phyloP scores from a whole-genome alignment of 2,329 filamentous ascomycete species.

The Eurotiales sp. region DNA sequence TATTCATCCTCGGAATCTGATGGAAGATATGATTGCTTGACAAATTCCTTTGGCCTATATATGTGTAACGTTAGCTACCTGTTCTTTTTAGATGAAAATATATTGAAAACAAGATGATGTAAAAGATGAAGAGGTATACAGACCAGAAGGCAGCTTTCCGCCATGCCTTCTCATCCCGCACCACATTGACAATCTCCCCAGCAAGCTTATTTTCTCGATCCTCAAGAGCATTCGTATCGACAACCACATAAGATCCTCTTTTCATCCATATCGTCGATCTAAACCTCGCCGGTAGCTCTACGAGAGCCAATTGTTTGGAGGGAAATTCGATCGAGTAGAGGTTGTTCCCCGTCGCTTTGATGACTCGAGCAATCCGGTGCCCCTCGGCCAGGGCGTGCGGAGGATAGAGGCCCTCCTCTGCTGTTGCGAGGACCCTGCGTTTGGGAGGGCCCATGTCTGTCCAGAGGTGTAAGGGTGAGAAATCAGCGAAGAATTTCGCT shows the following conservation, averaged over 20 bases:
- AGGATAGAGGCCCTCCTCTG: slow-evolving; percentile 64
- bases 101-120: not conserved
- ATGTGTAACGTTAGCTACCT: not conserved
- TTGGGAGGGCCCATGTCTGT: slow-evolving; percentile 66
- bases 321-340: slow-evolving; percentile 77
- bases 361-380: slow-evolving; percentile 69
- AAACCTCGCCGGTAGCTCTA: slow-evolving; percentile 80
- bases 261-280: slow-evolving; percentile 93
- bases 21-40: slow-evolving; percentile 60
- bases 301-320: slow-evolving; percentile 61
- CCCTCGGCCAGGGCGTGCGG: slow-evolving; percentile 50
- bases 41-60: slow-evolving; percentile 77
- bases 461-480: not conserved
- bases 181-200: slow-evolving; percentile 90
- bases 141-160: slow-evolving; percentile 86
- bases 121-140: slow-evolving; percentile 18
- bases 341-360: slow-evolving; percentile 83
- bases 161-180: slow-evolving; percentile 88
- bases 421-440: slow-evolving; percentile 72
- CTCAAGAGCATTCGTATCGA: slow-evolving; percentile 66
- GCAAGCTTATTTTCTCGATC: slow-evolving; percentile 71
- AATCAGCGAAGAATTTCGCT: not conserved
- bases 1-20: slow-evolving; percentile 74
- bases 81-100: not conserved
- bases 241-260: slow-evolving; percentile 78